phyloP scores from a whole-genome alignment of 192 early-diverging fungal species.

The Entrophospora sp. region DNA sequence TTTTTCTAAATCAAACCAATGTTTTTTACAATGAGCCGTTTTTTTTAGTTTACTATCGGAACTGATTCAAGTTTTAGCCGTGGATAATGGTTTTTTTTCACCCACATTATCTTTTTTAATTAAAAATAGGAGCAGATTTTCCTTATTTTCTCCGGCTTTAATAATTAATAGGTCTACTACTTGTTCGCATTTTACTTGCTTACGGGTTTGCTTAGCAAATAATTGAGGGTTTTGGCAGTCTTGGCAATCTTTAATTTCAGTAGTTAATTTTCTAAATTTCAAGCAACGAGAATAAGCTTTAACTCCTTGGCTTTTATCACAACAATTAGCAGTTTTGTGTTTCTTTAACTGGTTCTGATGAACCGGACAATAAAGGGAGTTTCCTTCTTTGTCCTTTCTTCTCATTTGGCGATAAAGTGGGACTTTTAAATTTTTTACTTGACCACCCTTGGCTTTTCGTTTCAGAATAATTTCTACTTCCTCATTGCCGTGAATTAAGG shows the following conservation, averaged over 20 bases:
- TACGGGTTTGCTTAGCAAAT: background rate
- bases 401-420: conserved; percentile 8
- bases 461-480: conserved; percentile 7
- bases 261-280: background rate
- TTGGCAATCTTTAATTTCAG: background rate
- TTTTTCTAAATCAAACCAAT: conserved; percentile 9
- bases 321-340: background rate
- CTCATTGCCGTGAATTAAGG: conserved; percentile 1
- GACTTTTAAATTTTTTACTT: conserved; percentile 10
- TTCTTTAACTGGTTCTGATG: background rate
- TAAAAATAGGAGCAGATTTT: conserved; percentile 4
- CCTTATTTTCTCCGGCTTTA: background rate
- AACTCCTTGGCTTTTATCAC: background rate
- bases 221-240: conserved; percentile 1
- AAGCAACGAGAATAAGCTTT: too few relatives aligned
- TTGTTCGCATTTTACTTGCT: conserved; percentile 8
- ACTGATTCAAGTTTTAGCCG: conserved; percentile 9
- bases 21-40: conserved; percentile 6
- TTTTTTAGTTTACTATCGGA: conserved; percentile 13
- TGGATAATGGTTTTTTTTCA: background rate
- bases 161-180: conserved; percentile 9
- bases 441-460: conserved; percentile 1
- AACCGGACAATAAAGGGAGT: background rate
- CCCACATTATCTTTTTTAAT: conserved; percentile 10
- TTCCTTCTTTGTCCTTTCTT: conserved; percentile 2